Evolutionary conservation across 192 early-diverging fungal genomes (phyloP).

Genomic region (Phycomyces blakesleeanus): DNA sequence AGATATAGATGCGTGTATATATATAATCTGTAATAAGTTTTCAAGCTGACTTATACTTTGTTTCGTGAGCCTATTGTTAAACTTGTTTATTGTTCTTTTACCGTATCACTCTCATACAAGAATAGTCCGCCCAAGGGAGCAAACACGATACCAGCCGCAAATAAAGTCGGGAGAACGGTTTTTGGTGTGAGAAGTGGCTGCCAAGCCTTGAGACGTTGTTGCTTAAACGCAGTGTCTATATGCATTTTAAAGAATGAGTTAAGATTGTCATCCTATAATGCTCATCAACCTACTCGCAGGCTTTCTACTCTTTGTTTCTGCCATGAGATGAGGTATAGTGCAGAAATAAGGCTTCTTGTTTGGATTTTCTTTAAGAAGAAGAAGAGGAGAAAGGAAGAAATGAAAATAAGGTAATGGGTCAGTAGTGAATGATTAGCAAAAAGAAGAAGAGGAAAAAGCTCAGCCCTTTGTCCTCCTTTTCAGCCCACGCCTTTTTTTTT

Average conservation of each 20-base stretch:
- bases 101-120: constrained; percentile 80
- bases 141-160: constrained; percentile 91
- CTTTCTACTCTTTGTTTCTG: constrained; percentile 55
- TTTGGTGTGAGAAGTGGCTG: constrained; percentile 98
- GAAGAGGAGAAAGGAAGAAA: background rate
- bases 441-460: background rate
- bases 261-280: background rate
- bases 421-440: background rate
- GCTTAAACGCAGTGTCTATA: constrained; percentile 97
- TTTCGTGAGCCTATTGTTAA: too few species aligned
- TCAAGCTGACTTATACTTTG: too few species aligned
- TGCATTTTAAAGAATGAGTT: background rate
- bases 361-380: too few species aligned
- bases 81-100: constrained; percentile 32
- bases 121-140: constrained; percentile 92
- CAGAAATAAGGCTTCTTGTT: background rate
- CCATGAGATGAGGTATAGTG: constrained; percentile 12
- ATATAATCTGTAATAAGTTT: too few species aligned
- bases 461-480: background rate
- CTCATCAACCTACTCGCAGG: constrained; percentile 49
- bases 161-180: constrained; percentile 94
- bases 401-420: constrained; percentile 2
- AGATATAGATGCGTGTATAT: too few species aligned
- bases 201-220: constrained; percentile 98
- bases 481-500: too few species aligned